Conservation (phyloP, 345 rosid species). For the Diplotaxis tenuifolia region DNA sequence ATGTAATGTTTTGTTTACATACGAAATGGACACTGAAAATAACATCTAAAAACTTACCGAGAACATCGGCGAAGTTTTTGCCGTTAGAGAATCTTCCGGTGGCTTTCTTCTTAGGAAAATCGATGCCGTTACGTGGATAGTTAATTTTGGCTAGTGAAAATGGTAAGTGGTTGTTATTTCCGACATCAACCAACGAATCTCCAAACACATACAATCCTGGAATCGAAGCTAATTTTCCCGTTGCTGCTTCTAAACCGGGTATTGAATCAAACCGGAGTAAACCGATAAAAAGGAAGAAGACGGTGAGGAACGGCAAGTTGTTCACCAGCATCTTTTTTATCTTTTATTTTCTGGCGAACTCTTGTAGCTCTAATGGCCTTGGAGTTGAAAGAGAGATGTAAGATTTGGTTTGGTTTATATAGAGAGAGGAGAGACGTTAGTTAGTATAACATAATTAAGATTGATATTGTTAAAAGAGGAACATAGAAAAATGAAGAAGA, state of each 20-base stretch:
- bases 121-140: slow-evolving; percentile 53
- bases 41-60: slow-evolving; percentile 33
- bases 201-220: slow-evolving; percentile 54
- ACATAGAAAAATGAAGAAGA: background rate
- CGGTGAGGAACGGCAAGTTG: background rate
- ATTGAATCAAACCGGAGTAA: slow-evolving; percentile 20
- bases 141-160: slow-evolving; percentile 40
- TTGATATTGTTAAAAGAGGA: background rate
- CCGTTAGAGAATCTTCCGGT: slow-evolving; percentile 66
- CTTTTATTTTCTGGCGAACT: background rate
- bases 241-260: slow-evolving; percentile 23
- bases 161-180: slow-evolving; percentile 49
- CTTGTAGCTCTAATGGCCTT: background rate
- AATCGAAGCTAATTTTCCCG: slow-evolving; percentile 22
- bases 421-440: background rate
- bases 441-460: background rate
- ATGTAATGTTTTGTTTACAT: background rate
- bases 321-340: slow-evolving; percentile 26
- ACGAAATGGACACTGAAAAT: background rate
- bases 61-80: slow-evolving; percentile 48
- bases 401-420: background rate
- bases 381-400: slow-evolving; percentile 19
- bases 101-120: slow-evolving; percentile 45
- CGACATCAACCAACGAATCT: slow-evolving; percentile 55
- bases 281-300: slow-evolving; percentile 17